Percentiles rank a stretch among this genome's conserved stretches.
phyloP scores from a whole-genome alignment of 345 rosid genomes.

The Camelina laxa region DNA sequence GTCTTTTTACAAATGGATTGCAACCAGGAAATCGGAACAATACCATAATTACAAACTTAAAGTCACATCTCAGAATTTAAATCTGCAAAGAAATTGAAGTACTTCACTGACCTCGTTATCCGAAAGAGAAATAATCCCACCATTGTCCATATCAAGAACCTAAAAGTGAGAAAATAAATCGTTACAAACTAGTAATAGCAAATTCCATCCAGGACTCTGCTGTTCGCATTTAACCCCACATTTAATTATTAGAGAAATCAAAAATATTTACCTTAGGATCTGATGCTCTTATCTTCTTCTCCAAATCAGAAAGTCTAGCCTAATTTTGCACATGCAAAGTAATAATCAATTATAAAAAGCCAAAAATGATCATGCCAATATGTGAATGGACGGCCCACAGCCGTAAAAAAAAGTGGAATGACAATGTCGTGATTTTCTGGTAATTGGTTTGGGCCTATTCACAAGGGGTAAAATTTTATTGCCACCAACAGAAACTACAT shows the following conservation, averaged over 20 bases:
- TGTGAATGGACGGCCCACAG: slow-evolving; percentile 16
- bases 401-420: slow-evolving; percentile 24
- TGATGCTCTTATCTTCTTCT: slow-evolving; percentile 60
- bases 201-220: slow-evolving; percentile 29
- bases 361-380: slow-evolving; percentile 6
- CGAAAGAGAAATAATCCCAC: slow-evolving; percentile 50
- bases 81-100: neutral
- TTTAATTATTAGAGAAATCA: slow-evolving; percentile 17
- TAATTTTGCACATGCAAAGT: slow-evolving; percentile 40
- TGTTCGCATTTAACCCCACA: slow-evolving; percentile 22
- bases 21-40: slow-evolving; percentile 13
- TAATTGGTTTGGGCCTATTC: slow-evolving; percentile 3
- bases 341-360: slow-evolving; percentile 32
- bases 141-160: slow-evolving; percentile 51
- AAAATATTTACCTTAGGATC: slow-evolving; percentile 63
- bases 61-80: slow-evolving; percentile 14
- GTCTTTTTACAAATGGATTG: slow-evolving; percentile 19
- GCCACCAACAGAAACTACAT: slow-evolving; percentile 26
- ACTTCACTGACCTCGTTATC: slow-evolving; percentile 66
- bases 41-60: neutral
- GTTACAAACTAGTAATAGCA: slow-evolving; percentile 16
- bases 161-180: slow-evolving; percentile 40
- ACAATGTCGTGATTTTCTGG: slow-evolving; percentile 4
- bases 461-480: slow-evolving; percentile 8
- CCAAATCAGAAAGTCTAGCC: slow-evolving; percentile 80